Percentiles rank a stretch among this genome's conserved stretches.
phyloP scores from a whole-genome alignment of 202 grass and related monocot genomes.

The Miscanthus sacchariflorus region DNA sequence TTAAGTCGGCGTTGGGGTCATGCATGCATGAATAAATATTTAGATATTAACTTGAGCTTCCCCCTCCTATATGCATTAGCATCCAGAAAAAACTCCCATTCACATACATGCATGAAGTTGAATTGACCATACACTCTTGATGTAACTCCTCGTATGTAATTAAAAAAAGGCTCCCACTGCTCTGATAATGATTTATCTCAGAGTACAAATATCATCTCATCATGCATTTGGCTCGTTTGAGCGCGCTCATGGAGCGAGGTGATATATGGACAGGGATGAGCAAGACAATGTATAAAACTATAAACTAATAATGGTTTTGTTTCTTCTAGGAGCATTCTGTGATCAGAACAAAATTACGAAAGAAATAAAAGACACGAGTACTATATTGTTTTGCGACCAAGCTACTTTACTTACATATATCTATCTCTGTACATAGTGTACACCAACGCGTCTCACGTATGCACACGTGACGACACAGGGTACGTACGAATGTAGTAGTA shows the following conservation, averaged over 20 bases:
- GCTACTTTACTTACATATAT: background rate
- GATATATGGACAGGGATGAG: background rate
- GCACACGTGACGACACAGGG: conserved; percentile 50
- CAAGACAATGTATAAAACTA: too few species aligned
- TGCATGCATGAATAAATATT: background rate
- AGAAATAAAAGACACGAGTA: too few species aligned
- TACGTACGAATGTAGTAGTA: conserved; percentile 10
- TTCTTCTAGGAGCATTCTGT: too few species aligned
- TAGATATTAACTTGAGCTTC: background rate
- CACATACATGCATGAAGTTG: background rate
- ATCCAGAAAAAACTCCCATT: background rate
- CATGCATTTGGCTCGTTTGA: conserved; percentile 28
- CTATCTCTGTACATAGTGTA: background rate
- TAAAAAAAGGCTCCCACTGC: background rate
- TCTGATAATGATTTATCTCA: conserved; percentile 41
- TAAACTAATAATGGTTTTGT: too few species aligned
- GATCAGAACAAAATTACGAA: too few species aligned
- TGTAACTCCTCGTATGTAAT: background rate
- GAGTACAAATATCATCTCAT: conserved; percentile 43
- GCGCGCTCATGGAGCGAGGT: background rate
- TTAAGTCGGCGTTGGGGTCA: background rate
- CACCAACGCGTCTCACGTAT: conserved; percentile 16
- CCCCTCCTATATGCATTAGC: background rate
- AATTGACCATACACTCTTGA: conserved; percentile 3
- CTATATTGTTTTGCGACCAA: too few species aligned